Conservation (phyloP, 495 filamentous ascomycete genomes). For the Rusavskia elegans region DNA sequence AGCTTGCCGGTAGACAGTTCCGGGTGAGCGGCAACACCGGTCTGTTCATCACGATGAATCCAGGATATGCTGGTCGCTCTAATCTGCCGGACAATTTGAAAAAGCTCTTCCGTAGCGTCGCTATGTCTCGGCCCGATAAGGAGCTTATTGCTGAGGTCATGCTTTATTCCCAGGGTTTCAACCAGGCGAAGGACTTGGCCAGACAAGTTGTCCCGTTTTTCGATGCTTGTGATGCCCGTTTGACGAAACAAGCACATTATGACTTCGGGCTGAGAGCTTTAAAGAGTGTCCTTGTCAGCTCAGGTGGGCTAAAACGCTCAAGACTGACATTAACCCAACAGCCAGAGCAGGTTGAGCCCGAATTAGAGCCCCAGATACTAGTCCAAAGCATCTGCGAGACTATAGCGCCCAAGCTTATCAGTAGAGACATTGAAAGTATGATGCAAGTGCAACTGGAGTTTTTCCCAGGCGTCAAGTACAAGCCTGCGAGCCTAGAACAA, state of each 20-base stretch:
- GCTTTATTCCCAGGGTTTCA: conserved; percentile 98
- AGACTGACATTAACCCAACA: conserved; percentile 40
- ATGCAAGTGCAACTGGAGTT: conserved; percentile 64
- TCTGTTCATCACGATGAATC: conserved; percentile 99
- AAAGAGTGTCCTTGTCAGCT: conserved; percentile 96
- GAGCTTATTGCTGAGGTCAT: conserved; percentile 98
- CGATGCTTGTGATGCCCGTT: conserved; percentile 59
- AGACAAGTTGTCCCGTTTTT: conserved; percentile 97
- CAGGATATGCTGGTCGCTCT: conserved; percentile 92
- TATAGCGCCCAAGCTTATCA: conserved; percentile 91
- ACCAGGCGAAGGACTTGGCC: conserved; percentile 79
- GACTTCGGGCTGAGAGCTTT: conserved; percentile 95
- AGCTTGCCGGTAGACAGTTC: conserved; percentile 79
- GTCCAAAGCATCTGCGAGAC: conserved; percentile 97
- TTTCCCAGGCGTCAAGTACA: conserved; percentile 86
- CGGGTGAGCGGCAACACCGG: conserved; percentile 81
- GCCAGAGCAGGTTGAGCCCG: conserved; percentile 21
- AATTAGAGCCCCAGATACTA: conserved; percentile 88
- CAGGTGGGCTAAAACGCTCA: conserved; percentile 83
- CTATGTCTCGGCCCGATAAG: conserved; percentile 99
- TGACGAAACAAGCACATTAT: conserved; percentile 97
- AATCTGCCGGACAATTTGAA: conserved; percentile 98
- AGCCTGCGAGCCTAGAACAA: conserved; percentile 68
- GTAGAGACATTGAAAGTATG: conserved; percentile 79
- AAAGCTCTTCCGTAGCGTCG: conserved; percentile 96